A percentile compares a stretch with the other conserved stretches of the same genome.
phyloP scores from a whole-genome alignment of 495 filamentous ascomycete genomes.

The Echria macrotheca region DNA sequence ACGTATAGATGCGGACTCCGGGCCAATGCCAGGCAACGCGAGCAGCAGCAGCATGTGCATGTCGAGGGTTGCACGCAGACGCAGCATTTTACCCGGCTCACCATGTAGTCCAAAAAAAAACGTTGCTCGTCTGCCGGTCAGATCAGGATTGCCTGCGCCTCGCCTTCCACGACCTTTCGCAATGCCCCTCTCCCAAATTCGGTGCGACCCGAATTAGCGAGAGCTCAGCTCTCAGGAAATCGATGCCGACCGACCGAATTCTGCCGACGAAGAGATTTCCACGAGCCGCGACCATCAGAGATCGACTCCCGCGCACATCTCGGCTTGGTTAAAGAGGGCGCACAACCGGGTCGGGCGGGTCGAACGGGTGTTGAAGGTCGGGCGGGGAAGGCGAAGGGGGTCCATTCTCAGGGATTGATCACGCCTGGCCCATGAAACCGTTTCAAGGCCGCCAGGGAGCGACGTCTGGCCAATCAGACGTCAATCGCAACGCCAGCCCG shows the following conservation, averaged over 20 bases:
- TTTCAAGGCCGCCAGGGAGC: constrained; percentile 1
- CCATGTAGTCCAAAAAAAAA: too few species aligned
- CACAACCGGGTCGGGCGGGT: not conserved
- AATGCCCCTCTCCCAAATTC: not conserved
- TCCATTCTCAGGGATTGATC: not conserved
- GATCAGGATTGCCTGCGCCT: not conserved
- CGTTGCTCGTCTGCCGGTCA: not conserved
- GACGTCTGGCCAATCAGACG: not conserved
- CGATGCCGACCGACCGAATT: too few species aligned
- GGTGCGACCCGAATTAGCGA: constrained; percentile 3
- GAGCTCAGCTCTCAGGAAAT: not conserved
- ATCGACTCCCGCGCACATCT: not conserved
- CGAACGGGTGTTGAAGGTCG: not conserved
- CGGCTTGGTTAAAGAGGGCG: constrained; percentile 16
- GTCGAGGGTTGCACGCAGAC: too few species aligned
- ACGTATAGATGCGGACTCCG: too few species aligned
- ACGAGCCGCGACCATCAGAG: not conserved
- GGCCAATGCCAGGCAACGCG: too few species aligned
- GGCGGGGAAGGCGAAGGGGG: not conserved
- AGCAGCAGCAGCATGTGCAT: too few species aligned
- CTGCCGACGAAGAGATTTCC: not conserved
- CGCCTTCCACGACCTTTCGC: not conserved
- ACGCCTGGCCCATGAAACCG: not conserved
- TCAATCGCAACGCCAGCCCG: not conserved
- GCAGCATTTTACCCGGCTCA: not conserved